phyloP scores from a whole-genome alignment of 2,329 filamentous ascomycete species.

The Calonectria ilicicola region DNA sequence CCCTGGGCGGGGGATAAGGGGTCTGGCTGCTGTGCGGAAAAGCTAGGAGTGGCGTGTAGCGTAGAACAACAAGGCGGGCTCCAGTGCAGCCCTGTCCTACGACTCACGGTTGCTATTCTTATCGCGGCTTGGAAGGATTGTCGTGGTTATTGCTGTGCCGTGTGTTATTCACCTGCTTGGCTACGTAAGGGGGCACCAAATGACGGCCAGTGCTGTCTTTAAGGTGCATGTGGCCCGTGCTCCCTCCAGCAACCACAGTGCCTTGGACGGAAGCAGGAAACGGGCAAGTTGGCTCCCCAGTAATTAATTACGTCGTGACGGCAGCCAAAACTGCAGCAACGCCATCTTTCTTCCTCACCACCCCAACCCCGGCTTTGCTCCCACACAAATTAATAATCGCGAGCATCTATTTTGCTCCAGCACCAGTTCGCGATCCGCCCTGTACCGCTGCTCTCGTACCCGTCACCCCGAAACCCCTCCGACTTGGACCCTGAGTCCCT shows the following conservation, averaged over 20 bases:
- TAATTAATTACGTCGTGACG: slow-evolving; percentile 37
- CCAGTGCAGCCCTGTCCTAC: neutral
- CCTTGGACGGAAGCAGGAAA: slow-evolving; percentile 29
- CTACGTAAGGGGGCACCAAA: slow-evolving; percentile 1
- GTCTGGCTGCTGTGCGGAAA: neutral
- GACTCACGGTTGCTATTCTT: neutral
- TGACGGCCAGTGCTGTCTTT: neutral
- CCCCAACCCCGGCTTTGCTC: slow-evolving; percentile 4
- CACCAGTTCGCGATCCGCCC: neutral
- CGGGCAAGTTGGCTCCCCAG: slow-evolving; percentile 33
- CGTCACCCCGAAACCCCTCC: neutral
- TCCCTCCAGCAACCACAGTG: slow-evolving; percentile 20
- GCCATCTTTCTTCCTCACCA: slow-evolving; percentile 20
- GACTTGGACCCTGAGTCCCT: slow-evolving; percentile 1
- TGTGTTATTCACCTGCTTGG: neutral
- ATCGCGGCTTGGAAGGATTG: neutral
- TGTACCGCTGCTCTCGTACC: neutral
- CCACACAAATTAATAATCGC: slow-evolving; percentile 16
- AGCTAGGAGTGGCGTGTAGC: neutral
- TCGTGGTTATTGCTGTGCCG: slow-evolving; percentile 25
- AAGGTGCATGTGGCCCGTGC: slow-evolving; percentile 25
- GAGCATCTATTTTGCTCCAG: neutral
- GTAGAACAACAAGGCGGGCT: neutral
- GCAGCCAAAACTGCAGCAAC: slow-evolving; percentile 12
- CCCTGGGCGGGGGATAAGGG: neutral